Base-by-base conservation (phyloP, 352 stramenopile genomes). In the Phytophthora cryptogea region DNA sequence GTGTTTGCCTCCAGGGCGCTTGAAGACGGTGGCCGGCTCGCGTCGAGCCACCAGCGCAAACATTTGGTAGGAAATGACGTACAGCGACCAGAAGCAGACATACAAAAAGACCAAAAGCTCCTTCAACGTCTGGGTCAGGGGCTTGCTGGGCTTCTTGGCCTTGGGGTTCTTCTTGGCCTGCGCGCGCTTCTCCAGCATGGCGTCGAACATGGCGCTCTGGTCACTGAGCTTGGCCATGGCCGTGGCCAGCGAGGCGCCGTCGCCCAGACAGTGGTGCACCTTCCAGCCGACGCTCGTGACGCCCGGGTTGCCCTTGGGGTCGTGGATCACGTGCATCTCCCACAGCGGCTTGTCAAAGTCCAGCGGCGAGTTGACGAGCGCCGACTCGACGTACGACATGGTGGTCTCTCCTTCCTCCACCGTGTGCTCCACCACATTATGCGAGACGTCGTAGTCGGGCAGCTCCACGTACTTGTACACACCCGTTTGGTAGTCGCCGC, bases 241-340 rank as follows among this genome's bases (percentile, higher is more conserved):
- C 4, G 75, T 83, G 10, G 83, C 66, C 5, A 86, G 59, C 39
- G 84, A 91, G 10, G 82, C 78, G 14, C 84, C 84, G 49, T 94
- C 84, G 14, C 84, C 84, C 11, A 94, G 66, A 45, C 84, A 94
- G 56, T 94, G 84, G 63, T 94, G 84, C 13, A 89, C 62, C 43
- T 88, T 88, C 84, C 82, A 92, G 26, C 70, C 69, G 7, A 90
- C 45, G 36, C 75, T 77, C 4, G 80, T 90, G 14, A 80, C 51
- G 6, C 63, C 47, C 13, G 66, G 46, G 1, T 46, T 61, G 20
- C 54, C 40, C 16, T 62, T 65, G 26, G 65, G 63, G 53, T 85
- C 68, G 33, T 73, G 56, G 41, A 94, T 73, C 36, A 91, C 70
- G 55, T 88, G 75, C 58, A 89, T 80, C 49, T 89, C 80, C 84